Base-by-base conservation (phyloP, 2,329 filamentous ascomycete species). In the Sclerotinia spermophila region DNA sequence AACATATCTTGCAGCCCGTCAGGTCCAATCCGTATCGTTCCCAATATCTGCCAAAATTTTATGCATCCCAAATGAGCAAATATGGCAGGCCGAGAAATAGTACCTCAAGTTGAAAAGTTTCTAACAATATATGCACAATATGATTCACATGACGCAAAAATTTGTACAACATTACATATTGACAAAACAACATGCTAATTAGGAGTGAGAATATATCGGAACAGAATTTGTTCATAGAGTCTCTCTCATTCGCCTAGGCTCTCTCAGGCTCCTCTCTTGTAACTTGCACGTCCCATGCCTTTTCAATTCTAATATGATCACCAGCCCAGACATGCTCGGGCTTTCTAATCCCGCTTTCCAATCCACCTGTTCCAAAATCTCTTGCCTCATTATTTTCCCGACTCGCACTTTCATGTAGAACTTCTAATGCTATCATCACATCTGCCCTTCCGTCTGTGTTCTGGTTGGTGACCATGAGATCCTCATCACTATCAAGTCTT, bases 291-390 rank as follows among this genome's bases (percentile, higher is more conserved):
- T 67, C 55, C 62, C 69, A 70, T 11, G 62, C 64, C 42, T 27
- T 42, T 35, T 70, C 55, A 38, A 67, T 42, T 11, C 69, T 56
- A 51, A 70, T 70, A 13, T 60, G 59, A 55, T 58, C 68, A 48
- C 35, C 45, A 30, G 19, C 40, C 60, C 60, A 65, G 5, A 44
- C 40, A n/a, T 69, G 60, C 24, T 66, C 38, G 3, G 59, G 68
- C 45, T n/a, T 66, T 40, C n/a, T 69, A 7, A 69, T 13, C 33
- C 58, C 21, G 40, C 48, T 53, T 35, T 35, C 35, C 27, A 10
- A 48, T 10, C 21, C 21, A 30, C 51, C 48, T 7, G 24, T 13
- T 15, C 40, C 40, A 27, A 58, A 58, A 8, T 45, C 51, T n/a
- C 24, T 56, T 3, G 27, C 53, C 24, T 55, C 24, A 30, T 45